Evolutionary conservation across 139 green algal species (phyloP).

Genomic region (Asterochloris erici): DNA sequence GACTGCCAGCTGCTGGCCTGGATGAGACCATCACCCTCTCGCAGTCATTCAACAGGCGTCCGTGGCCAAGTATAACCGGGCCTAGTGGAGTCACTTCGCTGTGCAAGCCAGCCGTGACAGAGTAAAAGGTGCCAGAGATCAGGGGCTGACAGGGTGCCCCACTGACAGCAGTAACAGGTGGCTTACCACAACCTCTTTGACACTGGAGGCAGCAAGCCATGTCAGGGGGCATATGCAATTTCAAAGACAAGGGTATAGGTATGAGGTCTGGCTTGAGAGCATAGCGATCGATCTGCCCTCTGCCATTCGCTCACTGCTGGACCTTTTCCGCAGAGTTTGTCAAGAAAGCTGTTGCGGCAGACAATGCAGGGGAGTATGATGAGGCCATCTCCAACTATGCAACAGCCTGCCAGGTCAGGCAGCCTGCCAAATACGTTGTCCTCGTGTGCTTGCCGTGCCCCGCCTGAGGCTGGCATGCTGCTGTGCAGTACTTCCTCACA

Average conservation of each 20-base stretch:
- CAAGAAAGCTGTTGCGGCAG: conserved; percentile 75
- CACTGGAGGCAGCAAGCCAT: too few relatives aligned
- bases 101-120: too few relatives aligned
- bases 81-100: too few relatives aligned
- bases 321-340: conserved; percentile 58
- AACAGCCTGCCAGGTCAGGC: not conserved
- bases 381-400: conserved; percentile 63
- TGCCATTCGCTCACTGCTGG: conserved; percentile 40
- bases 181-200: too few relatives aligned
- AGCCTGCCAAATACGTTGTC: not conserved
- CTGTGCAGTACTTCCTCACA: conserved; percentile 65
- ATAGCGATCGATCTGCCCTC: not conserved
- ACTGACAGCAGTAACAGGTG: too few relatives aligned
- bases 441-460: too few relatives aligned
- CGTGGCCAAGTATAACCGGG: too few relatives aligned
- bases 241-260: conserved; percentile 73
- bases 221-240: conserved; percentile 28
- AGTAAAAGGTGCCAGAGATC: too few relatives aligned
- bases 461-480: not conserved
- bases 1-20: too few relatives aligned
- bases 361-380: conserved; percentile 69
- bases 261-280: not conserved
- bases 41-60: too few relatives aligned
- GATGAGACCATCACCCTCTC: too few relatives aligned
- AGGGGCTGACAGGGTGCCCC: too few relatives aligned